Evolutionary conservation across 805 yeast species (phyloP).

Genomic region (Sugiyamaella americana): DNA sequence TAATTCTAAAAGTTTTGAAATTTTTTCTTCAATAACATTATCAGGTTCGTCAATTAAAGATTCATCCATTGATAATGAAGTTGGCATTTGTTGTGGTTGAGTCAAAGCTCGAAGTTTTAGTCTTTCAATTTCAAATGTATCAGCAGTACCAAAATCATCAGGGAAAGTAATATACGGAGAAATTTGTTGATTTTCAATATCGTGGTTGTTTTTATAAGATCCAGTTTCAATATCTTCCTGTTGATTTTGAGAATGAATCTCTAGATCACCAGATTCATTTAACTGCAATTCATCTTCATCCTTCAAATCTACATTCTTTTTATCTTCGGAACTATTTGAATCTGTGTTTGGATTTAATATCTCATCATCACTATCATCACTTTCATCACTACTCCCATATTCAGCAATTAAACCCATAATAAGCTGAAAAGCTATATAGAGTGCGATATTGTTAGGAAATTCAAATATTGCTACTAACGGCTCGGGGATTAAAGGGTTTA

Average conservation of each 20-base stretch:
- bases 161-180: neutral
- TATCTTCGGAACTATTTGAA: too few species aligned
- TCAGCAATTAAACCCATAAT: slow-evolving; percentile 1
- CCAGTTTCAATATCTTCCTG: too few species aligned
- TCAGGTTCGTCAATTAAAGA: slow-evolving; percentile 2
- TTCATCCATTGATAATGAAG: neutral
- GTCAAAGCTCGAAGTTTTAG: neutral
- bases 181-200: neutral
- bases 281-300: too few species aligned
- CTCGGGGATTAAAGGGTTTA: too few species aligned
- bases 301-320: too few species aligned
- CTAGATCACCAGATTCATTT: too few species aligned
- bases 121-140: neutral
- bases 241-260: too few species aligned
- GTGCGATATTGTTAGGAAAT: too few species aligned
- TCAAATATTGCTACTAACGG: too few species aligned
- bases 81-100: slow-evolving; percentile 1
- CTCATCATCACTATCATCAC: neutral
- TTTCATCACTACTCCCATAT: slow-evolving; percentile 3
- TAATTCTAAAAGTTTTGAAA: slow-evolving; percentile 1
- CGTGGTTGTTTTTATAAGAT: too few species aligned
- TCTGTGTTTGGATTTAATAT: neutral
- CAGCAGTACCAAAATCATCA: neutral
- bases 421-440: too few species aligned
- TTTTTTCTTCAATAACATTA: neutral